These are phyloP conservation scores for Hypoxylon rubiginosum DNA, from an alignment of 2,329 filamentous ascomycete species.

Conservation along the genomic window DNA sequence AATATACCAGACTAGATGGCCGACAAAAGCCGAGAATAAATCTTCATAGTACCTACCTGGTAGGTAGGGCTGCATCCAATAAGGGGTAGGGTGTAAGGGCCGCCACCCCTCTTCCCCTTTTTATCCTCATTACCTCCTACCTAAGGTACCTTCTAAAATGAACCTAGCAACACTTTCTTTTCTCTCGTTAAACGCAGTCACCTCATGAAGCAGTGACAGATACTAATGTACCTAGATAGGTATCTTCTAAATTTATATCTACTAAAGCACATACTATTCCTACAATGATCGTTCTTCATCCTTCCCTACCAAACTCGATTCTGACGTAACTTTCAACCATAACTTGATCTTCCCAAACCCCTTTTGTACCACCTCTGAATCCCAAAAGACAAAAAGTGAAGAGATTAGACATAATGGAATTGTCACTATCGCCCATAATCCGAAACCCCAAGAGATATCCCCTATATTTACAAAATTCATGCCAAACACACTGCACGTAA, in stretches of 20 bases:
- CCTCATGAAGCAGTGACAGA: too few relatives aligned
- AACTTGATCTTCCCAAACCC: background rate
- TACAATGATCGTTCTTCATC: background rate
- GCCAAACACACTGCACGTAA: background rate
- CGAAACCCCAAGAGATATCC: background rate
- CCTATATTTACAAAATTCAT: background rate
- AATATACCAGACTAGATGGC: background rate
- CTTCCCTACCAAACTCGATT: background rate
- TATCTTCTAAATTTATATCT: too few relatives aligned
- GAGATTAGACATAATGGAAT: background rate
- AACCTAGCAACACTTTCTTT: background rate
- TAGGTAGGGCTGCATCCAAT: background rate
- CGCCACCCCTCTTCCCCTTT: background rate
- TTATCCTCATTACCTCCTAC: too few relatives aligned
- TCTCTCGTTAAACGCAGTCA: too few relatives aligned
- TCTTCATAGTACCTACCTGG: too few relatives aligned
- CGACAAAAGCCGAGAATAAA: background rate
- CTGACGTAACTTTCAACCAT: background rate
- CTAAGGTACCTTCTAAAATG: background rate
- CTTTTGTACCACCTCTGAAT: background rate
- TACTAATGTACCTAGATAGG: too few relatives aligned
- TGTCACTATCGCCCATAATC: background rate
- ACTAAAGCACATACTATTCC: background rate
- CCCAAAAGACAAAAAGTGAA: background rate
- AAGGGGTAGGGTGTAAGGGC: background rate